Evolutionary conservation across 2,329 filamentous ascomycete species (phyloP), one percentile per base, ranked within the genome.

Genomic region (Diaporthe humulicola): DNA sequence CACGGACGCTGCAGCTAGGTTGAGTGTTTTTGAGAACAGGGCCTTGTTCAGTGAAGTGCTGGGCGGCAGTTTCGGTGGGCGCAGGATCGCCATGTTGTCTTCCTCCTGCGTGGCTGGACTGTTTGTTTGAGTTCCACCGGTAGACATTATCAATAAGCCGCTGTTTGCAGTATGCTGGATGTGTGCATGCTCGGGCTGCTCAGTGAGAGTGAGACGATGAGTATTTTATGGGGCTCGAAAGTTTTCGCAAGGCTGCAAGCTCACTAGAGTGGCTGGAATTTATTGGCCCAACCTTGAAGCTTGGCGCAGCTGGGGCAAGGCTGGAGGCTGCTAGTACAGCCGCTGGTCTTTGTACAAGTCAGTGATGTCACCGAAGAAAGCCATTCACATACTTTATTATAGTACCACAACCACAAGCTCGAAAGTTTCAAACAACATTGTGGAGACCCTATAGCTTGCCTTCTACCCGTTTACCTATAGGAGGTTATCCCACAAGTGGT

Each of bases 1-100:
- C 58, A 98, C 87, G 50, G 93, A 90, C 9, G 95, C 96, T 3
- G 95, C 96, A 12, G 95, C 90, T 33, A 96, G 87, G 33, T 93
- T 92, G 73, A 98, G 86, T 1, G 89, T 94, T 82, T 93, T 95
- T 70, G 90, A 88, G 86, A 98, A 98, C 77, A 97, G 92, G 22
- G 93, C 89, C 78, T 94, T 92, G 85, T 99, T 96, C 77, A 99
- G 91, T 67, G 90, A 90, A 81, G 92, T 92, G 87, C 95, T 94
- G 75, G 93, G 82, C 83, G 94, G 93, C 79, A 96, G 93, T 75
- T 95, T 88, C 33, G 96, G 95, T 61, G 95, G 95, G 78, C 93
- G 91, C 83, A 98, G 94, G 69, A 90, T 81, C 77, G 85, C 86
- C 89, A 91, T 91, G 61, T 30, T 70, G 15, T 64, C 73, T 70